Conservation (phyloP, 106 monocot genomes). For the Alisma plantagoaquatica region DNA sequence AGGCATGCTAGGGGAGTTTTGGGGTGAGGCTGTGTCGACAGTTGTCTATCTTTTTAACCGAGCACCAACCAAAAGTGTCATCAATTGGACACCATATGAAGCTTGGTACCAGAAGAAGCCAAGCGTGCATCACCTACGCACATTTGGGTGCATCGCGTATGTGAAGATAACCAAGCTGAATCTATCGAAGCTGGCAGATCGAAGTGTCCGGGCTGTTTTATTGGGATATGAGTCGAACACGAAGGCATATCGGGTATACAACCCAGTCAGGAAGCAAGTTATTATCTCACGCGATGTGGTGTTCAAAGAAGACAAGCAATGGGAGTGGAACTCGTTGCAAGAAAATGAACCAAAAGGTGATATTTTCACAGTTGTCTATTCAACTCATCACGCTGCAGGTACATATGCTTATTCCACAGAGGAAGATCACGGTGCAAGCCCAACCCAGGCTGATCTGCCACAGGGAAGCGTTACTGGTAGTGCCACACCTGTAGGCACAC, state of each 20-base stretch:
- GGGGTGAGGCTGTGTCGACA: not conserved
- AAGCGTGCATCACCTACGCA: not conserved
- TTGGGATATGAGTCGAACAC: conserved; percentile 1
- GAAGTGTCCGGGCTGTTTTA: not conserved
- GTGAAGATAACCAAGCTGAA: not conserved
- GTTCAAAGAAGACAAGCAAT: not conserved
- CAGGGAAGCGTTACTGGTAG: no score
- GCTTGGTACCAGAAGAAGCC: not conserved
- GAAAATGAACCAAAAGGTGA: no score
- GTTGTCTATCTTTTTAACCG: not conserved
- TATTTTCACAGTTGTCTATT: no score
- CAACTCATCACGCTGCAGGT: no score
- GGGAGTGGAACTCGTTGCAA: not conserved
- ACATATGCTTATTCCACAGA: no score
- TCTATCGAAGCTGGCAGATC: conserved; percentile 1
- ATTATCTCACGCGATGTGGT: not conserved
- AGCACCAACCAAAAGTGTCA: not conserved
- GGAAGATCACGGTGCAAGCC: no score
- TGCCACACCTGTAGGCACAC: no score
- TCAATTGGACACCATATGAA: not conserved
- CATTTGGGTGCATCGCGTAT: not conserved
- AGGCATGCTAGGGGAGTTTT: no score
- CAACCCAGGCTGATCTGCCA: no score
- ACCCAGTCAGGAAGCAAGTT: not conserved
- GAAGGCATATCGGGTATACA: conserved; percentile 1